Evolutionary conservation across 2,329 filamentous ascomycete species (phyloP), one percentile per base, ranked within the genome.

Genomic region (Cladophialophora bantiana): DNA sequence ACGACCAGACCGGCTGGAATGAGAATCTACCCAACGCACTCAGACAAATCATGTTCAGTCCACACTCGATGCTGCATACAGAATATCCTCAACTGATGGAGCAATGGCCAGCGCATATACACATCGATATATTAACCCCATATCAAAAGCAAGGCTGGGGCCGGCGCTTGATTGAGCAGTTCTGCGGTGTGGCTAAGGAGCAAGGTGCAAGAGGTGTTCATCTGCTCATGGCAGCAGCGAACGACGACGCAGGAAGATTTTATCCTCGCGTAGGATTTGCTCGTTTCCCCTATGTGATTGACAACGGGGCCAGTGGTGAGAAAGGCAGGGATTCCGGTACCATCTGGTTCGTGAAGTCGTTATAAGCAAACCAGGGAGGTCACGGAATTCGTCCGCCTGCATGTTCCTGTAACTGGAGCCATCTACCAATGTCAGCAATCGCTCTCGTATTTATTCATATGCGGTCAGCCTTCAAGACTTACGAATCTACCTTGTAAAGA

Each of bases 21-120:
- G 61, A 61, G 18, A 67, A 71, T 48, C 59, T 71, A 13, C 60
- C 66, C 12, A 70, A 64, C 42, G 62, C 65, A 13, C 55, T 73
- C 31, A 66, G 65, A 54, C 42, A 61, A n/a, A 65, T 68, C 45
- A 69, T 70, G 62, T 69, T 64, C 59, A 59, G 59, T 13, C 71
- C 71, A 2, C 64, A 68, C 9, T 55, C 57, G 9, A 60, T 70
- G 58, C 36, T 71, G 20, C 70, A 71, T 26, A 7, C 31, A 32
- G 63, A 70, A 18, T 62, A 61, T 45, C 71, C 68, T 26, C 38
- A 65, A 20, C 52, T 73, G 61, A 58, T 73, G 35, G 35, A 59
- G 13, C 31, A 67, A 38, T 70, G 68, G 64, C 71, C 71, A 10
- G 69, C 68, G 15, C 71, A 73, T 64, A 40, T 73, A 10, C 71